phyloP scores from a whole-genome alignment of 768 basidiomycete genomes.

The Bullera alba region DNA sequence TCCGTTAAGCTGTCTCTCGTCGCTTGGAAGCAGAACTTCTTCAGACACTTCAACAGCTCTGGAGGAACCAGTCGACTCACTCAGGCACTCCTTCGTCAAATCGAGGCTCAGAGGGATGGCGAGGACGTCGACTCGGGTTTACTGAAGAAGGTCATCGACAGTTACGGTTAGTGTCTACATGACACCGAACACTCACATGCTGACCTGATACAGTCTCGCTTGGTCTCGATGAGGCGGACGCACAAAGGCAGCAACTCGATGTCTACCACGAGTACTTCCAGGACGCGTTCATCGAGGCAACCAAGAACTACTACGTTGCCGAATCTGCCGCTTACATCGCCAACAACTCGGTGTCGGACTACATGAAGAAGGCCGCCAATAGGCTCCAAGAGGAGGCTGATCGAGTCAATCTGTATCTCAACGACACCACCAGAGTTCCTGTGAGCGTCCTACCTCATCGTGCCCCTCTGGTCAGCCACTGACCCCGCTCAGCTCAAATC shows the following conservation, averaged over 20 bases:
- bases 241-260: constrained; percentile 75
- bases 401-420: constrained; percentile 86
- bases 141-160: constrained; percentile 90
- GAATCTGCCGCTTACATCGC: constrained; percentile 87
- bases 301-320: constrained; percentile 82
- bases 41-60: constrained; percentile 45
- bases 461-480: constrained; percentile 4
- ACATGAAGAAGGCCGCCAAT: constrained; percentile 89
- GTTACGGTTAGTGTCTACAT: constrained; percentile 53
- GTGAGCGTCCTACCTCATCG: constrained; percentile 28
- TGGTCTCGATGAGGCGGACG: constrained; percentile 84
- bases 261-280: constrained; percentile 91
- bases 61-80: constrained; percentile 62
- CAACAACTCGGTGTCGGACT: constrained; percentile 83
- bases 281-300: constrained; percentile 74
- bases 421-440: constrained; percentile 76
- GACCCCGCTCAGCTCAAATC: constrained; percentile 45
- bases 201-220: constrained; percentile 58
- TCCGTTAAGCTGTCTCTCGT: constrained; percentile 77
- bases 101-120: constrained; percentile 90
- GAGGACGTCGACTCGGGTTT: constrained; percentile 87
- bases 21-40: constrained; percentile 90
- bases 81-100: constrained; percentile 74
- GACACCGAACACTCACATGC: not conserved
- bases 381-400: constrained; percentile 90